Evolutionary conservation across 2,329 filamentous ascomycete species (phyloP), one percentile per base, ranked within the genome.

Genomic region (Chalara sp.): DNA sequence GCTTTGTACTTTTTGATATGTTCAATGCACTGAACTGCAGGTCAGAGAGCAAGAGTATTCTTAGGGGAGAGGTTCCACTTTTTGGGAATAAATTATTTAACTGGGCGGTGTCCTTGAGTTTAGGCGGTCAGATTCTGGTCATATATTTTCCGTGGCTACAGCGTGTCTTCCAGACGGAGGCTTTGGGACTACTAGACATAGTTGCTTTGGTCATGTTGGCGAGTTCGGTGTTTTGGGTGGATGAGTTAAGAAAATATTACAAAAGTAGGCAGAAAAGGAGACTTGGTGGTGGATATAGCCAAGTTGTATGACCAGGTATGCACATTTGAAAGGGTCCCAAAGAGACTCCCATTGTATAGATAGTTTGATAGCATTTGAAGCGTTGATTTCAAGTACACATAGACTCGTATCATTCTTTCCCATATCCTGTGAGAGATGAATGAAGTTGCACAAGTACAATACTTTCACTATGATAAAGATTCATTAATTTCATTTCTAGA

Each of bases 1-100:
- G 91, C 70, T 99, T 99, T 65, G 93, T 99, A 44, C 80, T 99
- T 49, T 99, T 97, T 69, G 93, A 99, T 75, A 99, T 99, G 93
- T 96, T 97, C 76, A 97, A 99, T 69, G 93, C 93, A 1, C 76
- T 99, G 28, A 86, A 89, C 12, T 99, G 93, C 70, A 88, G 93
- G 45, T 95, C 87, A 6, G 91, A 96, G 65, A 83, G 80, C 56
- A 97, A 97, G 68, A 95, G 88, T 8, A 76, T 99, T 5, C 78
- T 99, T 4, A 79, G 86, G 30, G 92, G 93, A 40, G 91, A 99
- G 66, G 77, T 95, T 47, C 82, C 86, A 6, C 68, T 95, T 10
- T 87, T 93, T 51, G 83, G 84, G 6, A 99, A 99, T 66, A 86
- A 83, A 53, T 86, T 99, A 70, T 99, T 99, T 73, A 97, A 97